A percentile compares a stretch with the other conserved stretches of the same genome.
These are phyloP conservation scores for Podaxis carcinomalis DNA, from an alignment of 768 basidiomycete genomes.

Conservation along the genomic window DNA sequence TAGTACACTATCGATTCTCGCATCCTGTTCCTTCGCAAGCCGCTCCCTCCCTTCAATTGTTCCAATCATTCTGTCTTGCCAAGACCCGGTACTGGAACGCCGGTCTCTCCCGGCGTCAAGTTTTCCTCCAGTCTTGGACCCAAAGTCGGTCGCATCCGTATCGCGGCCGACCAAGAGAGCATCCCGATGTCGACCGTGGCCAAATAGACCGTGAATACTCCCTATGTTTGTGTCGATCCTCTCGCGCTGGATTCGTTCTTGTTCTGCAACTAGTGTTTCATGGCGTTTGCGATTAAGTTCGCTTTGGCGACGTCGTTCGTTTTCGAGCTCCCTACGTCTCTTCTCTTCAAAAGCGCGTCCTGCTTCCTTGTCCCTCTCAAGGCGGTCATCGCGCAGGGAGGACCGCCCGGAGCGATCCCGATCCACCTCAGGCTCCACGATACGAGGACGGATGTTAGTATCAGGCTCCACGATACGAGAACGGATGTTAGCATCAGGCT, in stretches of 20 bases:
- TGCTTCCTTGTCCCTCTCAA: background rate
- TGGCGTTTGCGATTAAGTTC: background rate
- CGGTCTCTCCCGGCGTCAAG: conserved; percentile 1
- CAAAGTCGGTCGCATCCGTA: conserved; percentile 2
- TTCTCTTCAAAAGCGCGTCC: background rate
- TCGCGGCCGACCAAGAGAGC: background rate
- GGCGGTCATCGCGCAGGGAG: too few relatives aligned
- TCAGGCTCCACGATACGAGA: too few relatives aligned
- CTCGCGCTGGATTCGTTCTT: background rate
- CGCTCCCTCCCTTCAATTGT: background rate
- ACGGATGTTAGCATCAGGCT: background rate
- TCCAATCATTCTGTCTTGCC: conserved; percentile 1
- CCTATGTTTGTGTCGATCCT: background rate
- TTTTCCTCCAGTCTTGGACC: background rate
- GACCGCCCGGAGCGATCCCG: too few relatives aligned
- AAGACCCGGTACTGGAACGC: background rate
- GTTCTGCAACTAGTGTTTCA: background rate
- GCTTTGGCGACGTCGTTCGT: background rate
- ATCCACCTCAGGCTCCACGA: background rate
- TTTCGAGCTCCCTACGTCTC: background rate
- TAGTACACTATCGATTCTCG: background rate
- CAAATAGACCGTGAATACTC: conserved; percentile 1
- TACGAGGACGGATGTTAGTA: background rate
- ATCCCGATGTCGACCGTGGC: background rate
- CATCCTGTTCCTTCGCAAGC: conserved; percentile 5